These are phyloP conservation scores for Podaxis mareebaensis DNA, from an alignment of 768 basidiomycete genomes.

Conservation along the genomic window DNA sequence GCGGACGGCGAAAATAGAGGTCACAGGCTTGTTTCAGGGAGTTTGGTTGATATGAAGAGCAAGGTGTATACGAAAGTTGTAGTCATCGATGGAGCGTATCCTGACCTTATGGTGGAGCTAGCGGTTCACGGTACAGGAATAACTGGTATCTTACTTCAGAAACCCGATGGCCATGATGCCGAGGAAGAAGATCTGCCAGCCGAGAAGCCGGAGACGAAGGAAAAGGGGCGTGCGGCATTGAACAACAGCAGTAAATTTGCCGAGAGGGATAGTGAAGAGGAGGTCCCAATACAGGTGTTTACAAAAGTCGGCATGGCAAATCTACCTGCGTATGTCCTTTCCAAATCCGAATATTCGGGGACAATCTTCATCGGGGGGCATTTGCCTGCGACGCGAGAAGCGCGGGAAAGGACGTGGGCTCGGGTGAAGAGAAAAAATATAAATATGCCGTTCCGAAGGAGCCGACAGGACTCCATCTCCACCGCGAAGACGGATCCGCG, in stretches of 20 bases:
- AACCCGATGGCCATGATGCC: neutral
- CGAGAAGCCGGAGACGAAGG: neutral
- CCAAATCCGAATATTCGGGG: neutral
- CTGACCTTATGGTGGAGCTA: neutral
- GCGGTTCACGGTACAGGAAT: slow-evolving; percentile 3
- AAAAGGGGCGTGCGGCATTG: neutral
- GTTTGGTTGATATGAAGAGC: neutral
- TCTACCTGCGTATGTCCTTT: slow-evolving; percentile 1
- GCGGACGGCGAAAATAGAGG: neutral
- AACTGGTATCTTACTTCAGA: neutral
- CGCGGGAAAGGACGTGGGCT: neutral
- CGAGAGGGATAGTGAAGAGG: slow-evolving; percentile 1
- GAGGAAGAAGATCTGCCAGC: neutral
- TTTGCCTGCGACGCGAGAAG: neutral
- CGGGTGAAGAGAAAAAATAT: neutral
- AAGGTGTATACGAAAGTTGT: slow-evolving; percentile 1
- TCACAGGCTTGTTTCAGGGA: neutral
- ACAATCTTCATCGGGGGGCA: slow-evolving; percentile 1
- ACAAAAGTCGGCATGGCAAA: slow-evolving; percentile 6
- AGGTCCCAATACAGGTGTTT: neutral
- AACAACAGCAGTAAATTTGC: neutral
- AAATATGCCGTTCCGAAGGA: neutral
- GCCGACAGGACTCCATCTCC: neutral
- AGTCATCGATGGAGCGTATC: neutral
- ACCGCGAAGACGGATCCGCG: neutral